A percentile compares a stretch with the other conserved stretches of the same genome.
These are phyloP conservation scores for Colletotrichum viniferum DNA, from an alignment of 2,329 filamentous ascomycete species.

Conservation along the genomic window DNA sequence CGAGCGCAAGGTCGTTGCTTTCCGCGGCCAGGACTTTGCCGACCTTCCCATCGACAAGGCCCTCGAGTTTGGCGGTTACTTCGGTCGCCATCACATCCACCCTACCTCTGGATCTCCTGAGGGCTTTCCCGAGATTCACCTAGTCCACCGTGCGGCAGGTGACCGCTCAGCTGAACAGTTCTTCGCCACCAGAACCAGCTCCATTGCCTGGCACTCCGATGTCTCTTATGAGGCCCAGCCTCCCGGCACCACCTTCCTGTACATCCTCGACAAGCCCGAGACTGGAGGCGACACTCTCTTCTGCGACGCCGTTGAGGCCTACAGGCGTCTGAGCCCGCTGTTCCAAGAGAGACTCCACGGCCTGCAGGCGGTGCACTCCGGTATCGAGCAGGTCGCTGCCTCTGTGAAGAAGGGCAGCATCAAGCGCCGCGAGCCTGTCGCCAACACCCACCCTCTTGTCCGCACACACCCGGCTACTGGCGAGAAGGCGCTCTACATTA, in stretches of 20 bases:
- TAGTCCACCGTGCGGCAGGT: slow-evolving; percentile 68
- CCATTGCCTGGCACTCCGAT: slow-evolving; percentile 88
- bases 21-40: slow-evolving; percentile 70
- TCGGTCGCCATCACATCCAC: slow-evolving; percentile 73
- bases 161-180: slow-evolving; percentile 59
- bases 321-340: slow-evolving; percentile 77
- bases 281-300: slow-evolving; percentile 88
- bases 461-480: slow-evolving; percentile 18
- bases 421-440: slow-evolving; percentile 19
- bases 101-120: slow-evolving; percentile 73
- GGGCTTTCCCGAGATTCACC: slow-evolving; percentile 69
- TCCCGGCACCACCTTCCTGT: slow-evolving; percentile 88
- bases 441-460: slow-evolving; percentile 15
- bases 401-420: slow-evolving; percentile 20
- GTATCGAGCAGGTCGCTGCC: slow-evolving; percentile 15
- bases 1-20: slow-evolving; percentile 69
- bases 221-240: slow-evolving; percentile 89
- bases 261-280: slow-evolving; percentile 80
- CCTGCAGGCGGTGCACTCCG: slow-evolving; percentile 18
- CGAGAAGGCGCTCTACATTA: slow-evolving; percentile 17
- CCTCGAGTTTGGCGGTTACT: slow-evolving; percentile 69
- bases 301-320: slow-evolving; percentile 79
- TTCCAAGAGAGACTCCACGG: slow-evolving; percentile 63
- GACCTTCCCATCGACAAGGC: slow-evolving; percentile 66
- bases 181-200: slow-evolving; percentile 73